These are phyloP conservation scores for Grammothele lineata DNA, from an alignment of 768 basidiomycete genomes.

Conservation along the genomic window DNA sequence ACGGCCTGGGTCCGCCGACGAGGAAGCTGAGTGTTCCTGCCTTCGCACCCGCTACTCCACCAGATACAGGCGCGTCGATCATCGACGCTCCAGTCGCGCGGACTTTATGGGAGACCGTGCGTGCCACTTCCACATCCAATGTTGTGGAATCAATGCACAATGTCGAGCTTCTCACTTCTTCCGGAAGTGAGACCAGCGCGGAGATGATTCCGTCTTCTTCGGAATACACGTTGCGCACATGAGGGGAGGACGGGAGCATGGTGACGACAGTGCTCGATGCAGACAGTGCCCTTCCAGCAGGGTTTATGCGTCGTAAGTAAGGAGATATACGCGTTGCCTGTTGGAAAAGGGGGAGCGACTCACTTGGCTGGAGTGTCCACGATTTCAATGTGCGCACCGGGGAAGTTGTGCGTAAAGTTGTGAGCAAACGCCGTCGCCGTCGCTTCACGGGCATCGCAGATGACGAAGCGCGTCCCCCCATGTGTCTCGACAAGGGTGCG, in stretches of 20 bases:
- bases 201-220: conserved; percentile 60
- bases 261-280: conserved; percentile 71
- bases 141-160: conserved; percentile 91
- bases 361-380: conserved; percentile 70
- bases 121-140: conserved; percentile 73
- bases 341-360: conserved; percentile 28
- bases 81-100: conserved; percentile 58
- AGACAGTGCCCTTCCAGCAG: conserved; percentile 48
- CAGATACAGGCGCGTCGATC: conserved; percentile 93
- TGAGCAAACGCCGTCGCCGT: conserved; percentile 52
- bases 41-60: conserved; percentile 84
- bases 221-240: conserved; percentile 75
- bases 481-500: conserved; percentile 53
- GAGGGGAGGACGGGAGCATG: conserved; percentile 90
- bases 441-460: conserved; percentile 73
- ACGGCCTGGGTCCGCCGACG: conserved; percentile 68
- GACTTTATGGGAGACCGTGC: conserved; percentile 55
- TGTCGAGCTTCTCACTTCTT: conserved; percentile 37
- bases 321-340: background rate
- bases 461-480: conserved; percentile 56
- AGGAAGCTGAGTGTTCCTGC: conserved; percentile 90
- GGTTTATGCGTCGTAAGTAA: no score
- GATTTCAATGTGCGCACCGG: conserved; percentile 53
- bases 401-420: conserved; percentile 53
- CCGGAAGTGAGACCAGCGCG: conserved; percentile 45